These are phyloP conservation scores for Xylaria sp. DNA, from an alignment of 2,329 filamentous ascomycete species.

Conservation along the genomic window DNA sequence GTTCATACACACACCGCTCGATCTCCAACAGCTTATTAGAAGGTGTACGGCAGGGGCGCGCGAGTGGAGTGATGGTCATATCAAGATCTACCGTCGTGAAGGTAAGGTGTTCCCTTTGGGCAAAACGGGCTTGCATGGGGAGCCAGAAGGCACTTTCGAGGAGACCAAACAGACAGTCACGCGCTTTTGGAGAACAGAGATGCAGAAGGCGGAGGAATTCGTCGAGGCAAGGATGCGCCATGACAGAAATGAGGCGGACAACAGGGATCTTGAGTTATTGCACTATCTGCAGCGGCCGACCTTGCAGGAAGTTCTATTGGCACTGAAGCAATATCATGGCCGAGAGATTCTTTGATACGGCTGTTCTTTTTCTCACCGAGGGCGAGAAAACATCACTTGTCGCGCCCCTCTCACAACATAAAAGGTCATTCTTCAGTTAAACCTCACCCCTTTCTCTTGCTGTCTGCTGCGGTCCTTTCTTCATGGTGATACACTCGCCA, in stretches of 20 bases:
- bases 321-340: neutral
- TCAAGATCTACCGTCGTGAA: slow-evolving; percentile 8
- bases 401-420: too few relatives aligned
- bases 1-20: neutral
- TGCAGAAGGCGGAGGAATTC: slow-evolving; percentile 1
- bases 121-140: slow-evolving; percentile 1
- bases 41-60: slow-evolving; percentile 3
- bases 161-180: slow-evolving; percentile 6
- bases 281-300: slow-evolving; percentile 2
- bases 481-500: too few relatives aligned
- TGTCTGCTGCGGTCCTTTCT: too few relatives aligned
- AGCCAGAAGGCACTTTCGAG: slow-evolving; percentile 12
- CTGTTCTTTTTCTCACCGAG: neutral
- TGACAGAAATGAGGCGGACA: neutral
- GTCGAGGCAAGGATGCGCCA: slow-evolving; percentile 1
- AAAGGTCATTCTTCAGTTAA: too few relatives aligned
- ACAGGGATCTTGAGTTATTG: slow-evolving; percentile 3
- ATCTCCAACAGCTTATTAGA: slow-evolving; percentile 1
- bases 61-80: slow-evolving; percentile 6
- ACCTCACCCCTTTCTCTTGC: neutral
- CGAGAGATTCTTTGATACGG: neutral
- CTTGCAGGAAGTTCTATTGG: neutral
- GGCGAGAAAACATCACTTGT: neutral
- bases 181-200: slow-evolving; percentile 3
- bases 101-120: slow-evolving; percentile 11